Evolutionary conservation across 331 rosid species (phyloP).

Genomic region (Malus hybrid): DNA sequence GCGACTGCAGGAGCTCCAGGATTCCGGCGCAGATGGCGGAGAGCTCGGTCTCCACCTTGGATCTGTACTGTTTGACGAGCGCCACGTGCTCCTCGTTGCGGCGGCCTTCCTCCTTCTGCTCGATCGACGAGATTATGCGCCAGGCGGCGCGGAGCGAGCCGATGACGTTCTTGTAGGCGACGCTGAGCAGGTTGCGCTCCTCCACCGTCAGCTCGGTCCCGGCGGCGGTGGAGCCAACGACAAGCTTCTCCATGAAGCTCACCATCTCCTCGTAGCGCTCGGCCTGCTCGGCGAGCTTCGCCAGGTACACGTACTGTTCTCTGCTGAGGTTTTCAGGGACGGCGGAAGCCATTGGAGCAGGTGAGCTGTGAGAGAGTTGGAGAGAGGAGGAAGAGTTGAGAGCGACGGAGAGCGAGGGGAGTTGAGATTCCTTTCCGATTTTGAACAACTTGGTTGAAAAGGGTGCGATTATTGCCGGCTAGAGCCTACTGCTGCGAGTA

Average conservation of each 20-base stretch:
- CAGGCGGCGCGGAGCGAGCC: slow-evolving; percentile 40
- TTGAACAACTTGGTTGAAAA: too few species aligned
- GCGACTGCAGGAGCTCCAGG: slow-evolving; percentile 16
- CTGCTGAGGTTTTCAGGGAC: slow-evolving; percentile 26
- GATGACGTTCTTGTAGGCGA: slow-evolving; percentile 39
- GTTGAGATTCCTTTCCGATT: too few species aligned
- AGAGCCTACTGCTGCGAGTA: too few species aligned
- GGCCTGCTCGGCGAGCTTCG: slow-evolving; percentile 36
- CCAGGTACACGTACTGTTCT: slow-evolving; percentile 35
- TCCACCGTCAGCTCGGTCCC: slow-evolving; percentile 30
- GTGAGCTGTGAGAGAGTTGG: neutral
- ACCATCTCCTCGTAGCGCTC: slow-evolving; percentile 46
- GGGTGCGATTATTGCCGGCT: too few species aligned
- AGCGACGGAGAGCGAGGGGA: too few species aligned
- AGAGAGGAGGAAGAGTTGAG: too few species aligned
- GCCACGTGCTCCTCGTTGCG: slow-evolving; percentile 34
- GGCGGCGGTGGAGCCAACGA: slow-evolving; percentile 15
- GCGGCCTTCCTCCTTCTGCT: slow-evolving; percentile 40
- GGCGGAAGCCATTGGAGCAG: slow-evolving; percentile 19
- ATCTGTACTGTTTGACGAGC: slow-evolving; percentile 31
- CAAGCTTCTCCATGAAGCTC: slow-evolving; percentile 38
- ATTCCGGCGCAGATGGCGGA: slow-evolving; percentile 27
- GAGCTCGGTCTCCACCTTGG: slow-evolving; percentile 33
- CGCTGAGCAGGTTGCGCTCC: slow-evolving; percentile 33
- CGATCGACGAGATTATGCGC: slow-evolving; percentile 34